Conservation (phyloP, 305 asterid species). For the Plantago lanceolata region DNA sequence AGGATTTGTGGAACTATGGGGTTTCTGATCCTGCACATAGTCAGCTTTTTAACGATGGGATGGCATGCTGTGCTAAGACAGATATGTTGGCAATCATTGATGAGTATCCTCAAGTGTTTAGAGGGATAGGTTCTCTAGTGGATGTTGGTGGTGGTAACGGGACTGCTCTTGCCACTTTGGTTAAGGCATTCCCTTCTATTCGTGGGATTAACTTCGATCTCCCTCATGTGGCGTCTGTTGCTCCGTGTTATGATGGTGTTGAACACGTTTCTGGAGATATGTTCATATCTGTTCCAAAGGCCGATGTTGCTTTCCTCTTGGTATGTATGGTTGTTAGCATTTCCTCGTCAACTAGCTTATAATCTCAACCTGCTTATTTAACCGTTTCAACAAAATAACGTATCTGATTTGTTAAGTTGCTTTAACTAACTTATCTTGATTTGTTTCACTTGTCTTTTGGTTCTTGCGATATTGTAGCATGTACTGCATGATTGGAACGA, state of each 20-base stretch:
- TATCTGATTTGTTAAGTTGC: no score
- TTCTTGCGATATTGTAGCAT: conserved; percentile 29
- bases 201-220: conserved; percentile 58
- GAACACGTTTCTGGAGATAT: conserved; percentile 56
- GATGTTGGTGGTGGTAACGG: conserved; percentile 69
- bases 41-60: conserved; percentile 42
- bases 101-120: conserved; percentile 19
- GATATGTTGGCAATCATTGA: conserved; percentile 29
- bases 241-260: conserved; percentile 27
- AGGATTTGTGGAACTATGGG: conserved; percentile 46
- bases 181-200: conserved; percentile 49
- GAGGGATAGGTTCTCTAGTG: conserved; percentile 39
- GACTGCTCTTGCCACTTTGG: conserved; percentile 29
- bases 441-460: no score
- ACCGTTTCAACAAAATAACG: no score
- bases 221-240: conserved; percentile 50
- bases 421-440: no score
- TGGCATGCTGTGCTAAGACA: conserved; percentile 35
- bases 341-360: no score
- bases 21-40: conserved; percentile 35
- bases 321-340: conserved; percentile 24
- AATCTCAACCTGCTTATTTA: no score
- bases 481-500: conserved; percentile 74
- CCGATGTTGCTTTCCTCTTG: conserved; percentile 59
- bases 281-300: conserved; percentile 60